A percentile compares a stretch with the other conserved stretches of the same genome.
These are phyloP conservation scores for Xylaria bambusicola DNA, from an alignment of 495 filamentous ascomycete genomes.

Conservation along the genomic window DNA sequence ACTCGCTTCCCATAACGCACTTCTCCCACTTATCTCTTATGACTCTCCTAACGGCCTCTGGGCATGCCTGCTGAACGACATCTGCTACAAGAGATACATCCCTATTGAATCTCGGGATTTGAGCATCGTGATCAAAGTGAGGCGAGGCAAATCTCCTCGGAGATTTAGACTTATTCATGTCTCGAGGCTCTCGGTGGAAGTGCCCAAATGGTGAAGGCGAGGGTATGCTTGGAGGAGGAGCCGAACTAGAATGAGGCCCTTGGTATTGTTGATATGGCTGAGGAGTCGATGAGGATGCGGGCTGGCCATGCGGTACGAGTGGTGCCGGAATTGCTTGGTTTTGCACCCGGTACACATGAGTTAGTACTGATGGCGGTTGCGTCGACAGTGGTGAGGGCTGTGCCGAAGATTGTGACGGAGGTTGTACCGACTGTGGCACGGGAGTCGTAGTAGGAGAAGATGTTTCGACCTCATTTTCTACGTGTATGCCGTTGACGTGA, in stretches of 20 bases:
- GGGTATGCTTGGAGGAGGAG: background rate
- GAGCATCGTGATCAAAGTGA: constrained; percentile 33
- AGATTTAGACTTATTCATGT: background rate
- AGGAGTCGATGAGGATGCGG: background rate
- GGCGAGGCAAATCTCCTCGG: constrained; percentile 44
- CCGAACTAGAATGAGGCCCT: background rate
- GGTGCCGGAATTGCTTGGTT: no score
- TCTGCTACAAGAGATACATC: constrained; percentile 45
- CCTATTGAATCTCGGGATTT: constrained; percentile 43
- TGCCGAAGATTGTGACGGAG: constrained; percentile 36
- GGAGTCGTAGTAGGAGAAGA: background rate
- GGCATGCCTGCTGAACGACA: constrained; percentile 44
- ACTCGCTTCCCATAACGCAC: constrained; percentile 52
- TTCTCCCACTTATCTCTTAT: constrained; percentile 53
- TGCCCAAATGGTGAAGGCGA: background rate
- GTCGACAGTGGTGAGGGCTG: background rate
- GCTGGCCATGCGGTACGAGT: no score
- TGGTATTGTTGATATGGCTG: background rate
- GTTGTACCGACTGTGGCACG: constrained; percentile 12
- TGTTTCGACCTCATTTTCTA: background rate
- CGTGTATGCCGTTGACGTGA: background rate
- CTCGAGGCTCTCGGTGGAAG: background rate
- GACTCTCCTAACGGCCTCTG: constrained; percentile 46
- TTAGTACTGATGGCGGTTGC: background rate
- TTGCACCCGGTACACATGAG: no score